Evolutionary conservation across 495 filamentous ascomycete genomes (phyloP).

Genomic region (Aspergillus mulundensis): DNA sequence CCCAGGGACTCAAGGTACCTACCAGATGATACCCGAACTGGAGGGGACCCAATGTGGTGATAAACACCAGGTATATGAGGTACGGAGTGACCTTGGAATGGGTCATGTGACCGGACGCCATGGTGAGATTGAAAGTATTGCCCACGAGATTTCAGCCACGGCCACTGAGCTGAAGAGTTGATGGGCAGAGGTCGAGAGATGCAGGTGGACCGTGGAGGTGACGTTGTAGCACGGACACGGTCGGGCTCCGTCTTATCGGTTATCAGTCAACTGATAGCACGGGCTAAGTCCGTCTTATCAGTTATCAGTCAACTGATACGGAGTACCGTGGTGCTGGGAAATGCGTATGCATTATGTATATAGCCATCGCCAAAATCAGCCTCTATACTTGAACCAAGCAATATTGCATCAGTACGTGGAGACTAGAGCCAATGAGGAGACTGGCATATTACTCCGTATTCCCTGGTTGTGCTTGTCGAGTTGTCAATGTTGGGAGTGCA

Average conservation of each 20-base stretch:
- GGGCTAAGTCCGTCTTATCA: too few species aligned
- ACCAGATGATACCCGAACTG: constrained; percentile 96
- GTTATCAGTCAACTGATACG: neutral
- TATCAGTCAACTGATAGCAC: too few species aligned
- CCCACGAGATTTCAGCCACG: neutral
- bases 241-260: neutral
- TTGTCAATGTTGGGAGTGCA: too few species aligned
- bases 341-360: too few species aligned
- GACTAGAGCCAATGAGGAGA: too few species aligned
- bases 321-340: too few species aligned
- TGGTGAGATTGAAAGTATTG: constrained; percentile 1
- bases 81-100: constrained; percentile 51
- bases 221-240: neutral
- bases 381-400: too few species aligned
- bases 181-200: neutral
- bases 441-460: too few species aligned
- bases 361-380: too few species aligned
- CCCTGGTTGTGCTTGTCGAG: neutral
- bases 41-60: constrained; percentile 72
- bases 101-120: constrained; percentile 20
- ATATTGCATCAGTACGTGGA: too few species aligned
- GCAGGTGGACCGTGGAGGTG: neutral
- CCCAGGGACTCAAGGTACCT: constrained; percentile 19
- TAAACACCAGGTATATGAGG: constrained; percentile 58
- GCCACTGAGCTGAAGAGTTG: neutral